These are phyloP conservation scores for Aspergillus ochraceus DNA, from an alignment of 2,329 filamentous ascomycete species.

Conservation along the genomic window DNA sequence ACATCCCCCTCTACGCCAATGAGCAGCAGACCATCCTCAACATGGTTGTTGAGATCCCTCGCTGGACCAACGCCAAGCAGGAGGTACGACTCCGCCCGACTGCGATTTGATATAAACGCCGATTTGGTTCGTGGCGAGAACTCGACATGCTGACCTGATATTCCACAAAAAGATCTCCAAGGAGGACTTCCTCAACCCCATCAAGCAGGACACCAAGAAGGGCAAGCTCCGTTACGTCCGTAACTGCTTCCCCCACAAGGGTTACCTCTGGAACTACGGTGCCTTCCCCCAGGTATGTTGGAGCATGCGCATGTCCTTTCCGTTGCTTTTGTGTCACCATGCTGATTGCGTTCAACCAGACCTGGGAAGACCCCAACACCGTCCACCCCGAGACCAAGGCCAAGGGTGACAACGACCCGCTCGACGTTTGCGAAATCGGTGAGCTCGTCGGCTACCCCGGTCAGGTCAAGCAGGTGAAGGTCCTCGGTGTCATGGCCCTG, in stretches of 20 bases:
- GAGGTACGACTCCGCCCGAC: constrained; percentile 65
- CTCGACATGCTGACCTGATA: not conserved
- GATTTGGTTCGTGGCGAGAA: not conserved
- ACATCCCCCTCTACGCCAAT: constrained; percentile 97
- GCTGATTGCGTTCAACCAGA: constrained; percentile 54
- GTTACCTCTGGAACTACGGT: constrained; percentile 99
- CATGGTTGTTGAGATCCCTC: constrained; percentile 99
- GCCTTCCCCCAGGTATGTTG: constrained; percentile 88
- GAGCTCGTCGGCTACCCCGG: constrained; percentile 95
- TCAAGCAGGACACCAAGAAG: constrained; percentile 99
- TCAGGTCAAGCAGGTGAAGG: constrained; percentile 99
- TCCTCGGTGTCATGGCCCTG: constrained; percentile 97
- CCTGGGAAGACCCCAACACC: constrained; percentile 97
- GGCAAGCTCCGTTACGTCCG: constrained; percentile 98
- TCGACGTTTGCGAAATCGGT: constrained; percentile 99
- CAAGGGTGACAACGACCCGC: constrained; percentile 98
- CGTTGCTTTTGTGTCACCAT: not conserved
- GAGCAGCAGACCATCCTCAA: constrained; percentile 93
- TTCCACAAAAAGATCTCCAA: constrained; percentile 76
- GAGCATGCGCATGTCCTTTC: not conserved
- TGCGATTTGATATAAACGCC: not conserved
- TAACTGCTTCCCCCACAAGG: constrained; percentile 99
- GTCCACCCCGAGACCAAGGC: constrained; percentile 99
- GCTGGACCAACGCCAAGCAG: constrained; percentile 99
- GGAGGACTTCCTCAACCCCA: constrained; percentile 96